These are phyloP conservation scores for Berberis vulgaris DNA, from an alignment of 164 flowering plant species.

Conservation along the genomic window DNA sequence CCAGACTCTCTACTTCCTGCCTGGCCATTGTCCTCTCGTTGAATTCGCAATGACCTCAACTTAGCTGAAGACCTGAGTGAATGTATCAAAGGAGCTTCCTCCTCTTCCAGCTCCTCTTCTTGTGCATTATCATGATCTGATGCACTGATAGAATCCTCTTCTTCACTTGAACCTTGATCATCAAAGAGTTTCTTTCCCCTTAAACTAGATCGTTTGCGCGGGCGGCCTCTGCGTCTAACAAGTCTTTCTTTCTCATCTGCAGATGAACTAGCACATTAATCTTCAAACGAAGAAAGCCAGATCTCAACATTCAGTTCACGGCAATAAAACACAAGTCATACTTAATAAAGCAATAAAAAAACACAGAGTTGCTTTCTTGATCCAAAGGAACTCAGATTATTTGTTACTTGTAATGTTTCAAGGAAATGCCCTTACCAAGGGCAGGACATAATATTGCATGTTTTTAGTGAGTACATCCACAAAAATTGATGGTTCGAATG, in stretches of 20 bases:
- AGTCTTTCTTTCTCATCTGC: slow-evolving; percentile 68
- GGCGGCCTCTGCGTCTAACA: slow-evolving; percentile 71
- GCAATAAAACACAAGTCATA: too few relatives aligned
- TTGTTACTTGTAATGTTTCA: too few relatives aligned
- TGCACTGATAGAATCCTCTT: slow-evolving; percentile 71
- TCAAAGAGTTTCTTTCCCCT: slow-evolving; percentile 88
- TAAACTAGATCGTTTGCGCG: slow-evolving; percentile 51
- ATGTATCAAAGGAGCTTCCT: slow-evolving; percentile 62
- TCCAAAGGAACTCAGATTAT: too few relatives aligned
- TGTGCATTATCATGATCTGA: slow-evolving; percentile 65
- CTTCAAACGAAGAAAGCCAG: too few relatives aligned
- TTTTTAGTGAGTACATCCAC: too few relatives aligned
- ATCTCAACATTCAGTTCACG: too few relatives aligned
- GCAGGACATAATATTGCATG: too few relatives aligned
- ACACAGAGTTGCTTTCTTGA: too few relatives aligned
- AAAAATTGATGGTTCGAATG: too few relatives aligned
- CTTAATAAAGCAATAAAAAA: too few relatives aligned
- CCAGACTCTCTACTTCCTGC: slow-evolving; percentile 19
- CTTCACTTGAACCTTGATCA: slow-evolving; percentile 72
- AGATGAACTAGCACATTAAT: neutral
- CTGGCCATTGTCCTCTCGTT: slow-evolving; percentile 42
- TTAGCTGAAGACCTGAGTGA: slow-evolving; percentile 58
- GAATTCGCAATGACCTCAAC: slow-evolving; percentile 53
- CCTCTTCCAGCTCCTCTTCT: slow-evolving; percentile 44
- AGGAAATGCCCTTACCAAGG: too few relatives aligned